Percentiles rank a stretch among this genome's conserved stretches.
phyloP scores from a whole-genome alignment of 805 yeast genomes.

The Hanseniaspora guilliermondii region DNA sequence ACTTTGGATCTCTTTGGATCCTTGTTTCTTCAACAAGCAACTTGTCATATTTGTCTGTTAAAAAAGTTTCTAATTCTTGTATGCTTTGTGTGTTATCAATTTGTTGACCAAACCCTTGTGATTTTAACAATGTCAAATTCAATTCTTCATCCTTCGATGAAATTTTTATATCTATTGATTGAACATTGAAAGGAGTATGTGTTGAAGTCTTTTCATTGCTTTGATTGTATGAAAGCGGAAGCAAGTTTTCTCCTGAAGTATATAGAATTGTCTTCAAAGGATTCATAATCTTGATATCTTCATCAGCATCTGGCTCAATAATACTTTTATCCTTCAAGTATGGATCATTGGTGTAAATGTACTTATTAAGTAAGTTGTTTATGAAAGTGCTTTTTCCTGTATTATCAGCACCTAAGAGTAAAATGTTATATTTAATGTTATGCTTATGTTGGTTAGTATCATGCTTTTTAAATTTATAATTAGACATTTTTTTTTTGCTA shows the following conservation, averaged over 20 bases:
- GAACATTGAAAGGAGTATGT: slow-evolving; percentile 15
- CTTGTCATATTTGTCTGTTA: slow-evolving; percentile 66
- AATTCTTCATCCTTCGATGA: slow-evolving; percentile 23
- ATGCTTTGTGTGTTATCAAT: slow-evolving; percentile 59
- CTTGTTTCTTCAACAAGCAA: slow-evolving; percentile 79
- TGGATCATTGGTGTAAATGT: slow-evolving; percentile 48
- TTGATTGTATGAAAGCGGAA: slow-evolving; percentile 16
- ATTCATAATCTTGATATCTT: slow-evolving; percentile 21
- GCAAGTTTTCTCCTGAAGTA: slow-evolving; percentile 35
- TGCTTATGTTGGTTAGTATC: slow-evolving; percentile 48
- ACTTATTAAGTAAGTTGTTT: slow-evolving; percentile 52
- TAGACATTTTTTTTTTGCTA: not conserved
- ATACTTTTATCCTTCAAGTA: slow-evolving; percentile 15
- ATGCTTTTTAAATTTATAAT: not conserved
- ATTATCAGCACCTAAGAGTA: slow-evolving; percentile 63
- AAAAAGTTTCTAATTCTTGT: slow-evolving; percentile 49
- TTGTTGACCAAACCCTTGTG: slow-evolving; percentile 72
- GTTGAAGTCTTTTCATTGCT: not conserved
- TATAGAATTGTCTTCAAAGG: slow-evolving; percentile 37
- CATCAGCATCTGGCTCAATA: slow-evolving; percentile 16
- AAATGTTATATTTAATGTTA: slow-evolving; percentile 60
- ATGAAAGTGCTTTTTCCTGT: slow-evolving; percentile 69
- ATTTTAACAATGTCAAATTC: slow-evolving; percentile 54
- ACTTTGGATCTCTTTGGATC: slow-evolving; percentile 72
- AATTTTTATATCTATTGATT: slow-evolving; percentile 22